phyloP scores from a whole-genome alignment of 345 rosid species.

The Acer negundo region DNA sequence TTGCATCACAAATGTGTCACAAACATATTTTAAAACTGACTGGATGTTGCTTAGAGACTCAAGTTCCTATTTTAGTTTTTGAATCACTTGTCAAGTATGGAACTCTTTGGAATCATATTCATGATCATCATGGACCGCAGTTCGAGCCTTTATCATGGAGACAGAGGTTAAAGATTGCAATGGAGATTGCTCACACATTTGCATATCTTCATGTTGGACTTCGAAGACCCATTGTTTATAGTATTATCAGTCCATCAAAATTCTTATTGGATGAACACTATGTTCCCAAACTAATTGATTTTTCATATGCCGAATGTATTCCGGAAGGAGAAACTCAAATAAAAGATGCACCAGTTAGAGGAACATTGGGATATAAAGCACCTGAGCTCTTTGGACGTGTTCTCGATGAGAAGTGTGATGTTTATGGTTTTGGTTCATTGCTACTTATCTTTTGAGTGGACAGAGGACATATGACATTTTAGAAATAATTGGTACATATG shows the following conservation, averaged over 20 bases:
- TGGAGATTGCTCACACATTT: conserved; percentile 24
- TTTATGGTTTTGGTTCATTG: not conserved
- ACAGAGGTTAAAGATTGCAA: conserved; percentile 24
- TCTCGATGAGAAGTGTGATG: conserved; percentile 30
- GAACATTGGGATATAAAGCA: not conserved
- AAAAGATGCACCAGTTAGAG: not conserved
- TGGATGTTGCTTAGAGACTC: too few relatives aligned
- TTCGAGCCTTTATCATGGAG: conserved; percentile 19
- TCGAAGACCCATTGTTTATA: conserved; percentile 20
- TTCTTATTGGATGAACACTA: conserved; percentile 6
- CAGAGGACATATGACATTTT: not conserved
- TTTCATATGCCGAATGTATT: conserved; percentile 11
- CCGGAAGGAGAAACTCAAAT: conserved; percentile 25
- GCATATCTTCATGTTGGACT: conserved; percentile 26
- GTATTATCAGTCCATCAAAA: conserved; percentile 1
- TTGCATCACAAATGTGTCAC: conserved; percentile 25
- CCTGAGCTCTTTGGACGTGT: conserved; percentile 5
- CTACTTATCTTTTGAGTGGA: not conserved
- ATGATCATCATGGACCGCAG: not conserved
- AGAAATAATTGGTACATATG: too few relatives aligned
- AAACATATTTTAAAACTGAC: conserved; percentile 3
- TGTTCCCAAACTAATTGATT: conserved; percentile 22
- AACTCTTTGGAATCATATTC: not conserved
- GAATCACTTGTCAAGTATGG: not conserved
- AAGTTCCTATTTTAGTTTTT: too few relatives aligned